phyloP scores from a whole-genome alignment of 2,329 filamentous ascomycete species.

The Nothophoma quercina region DNA sequence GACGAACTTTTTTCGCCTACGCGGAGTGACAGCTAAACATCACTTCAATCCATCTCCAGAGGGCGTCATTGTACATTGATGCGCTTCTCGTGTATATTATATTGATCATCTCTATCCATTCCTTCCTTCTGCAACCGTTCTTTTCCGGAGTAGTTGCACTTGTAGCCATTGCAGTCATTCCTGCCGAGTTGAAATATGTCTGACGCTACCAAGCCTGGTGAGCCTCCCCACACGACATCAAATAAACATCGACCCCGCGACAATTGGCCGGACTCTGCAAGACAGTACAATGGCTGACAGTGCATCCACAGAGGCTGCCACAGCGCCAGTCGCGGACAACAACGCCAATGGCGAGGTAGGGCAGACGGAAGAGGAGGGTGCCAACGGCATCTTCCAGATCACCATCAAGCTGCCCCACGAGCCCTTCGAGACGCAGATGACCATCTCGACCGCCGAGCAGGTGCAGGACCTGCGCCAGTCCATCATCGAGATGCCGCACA shows the following conservation, averaged over 20 bases:
- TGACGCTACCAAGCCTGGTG: conserved; percentile 50
- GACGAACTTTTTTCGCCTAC: conserved; percentile 17
- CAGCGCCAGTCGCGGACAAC: conserved; percentile 35
- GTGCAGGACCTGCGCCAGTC: conserved; percentile 97
- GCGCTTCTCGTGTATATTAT: conserved; percentile 41
- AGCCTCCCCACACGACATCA: conserved; percentile 29
- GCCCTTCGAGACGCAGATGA: conserved; percentile 81
- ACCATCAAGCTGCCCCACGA: conserved; percentile 83
- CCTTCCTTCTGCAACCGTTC: conserved; percentile 35
- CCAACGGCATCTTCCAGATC: conserved; percentile 67
- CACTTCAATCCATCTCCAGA: conserved; percentile 22
- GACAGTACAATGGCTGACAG: conserved; percentile 33
- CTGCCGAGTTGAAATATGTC: conserved; percentile 21
- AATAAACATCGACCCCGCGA: neutral
- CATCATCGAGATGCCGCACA: conserved; percentile 89
- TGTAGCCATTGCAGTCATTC: neutral
- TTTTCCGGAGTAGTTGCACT: conserved; percentile 12
- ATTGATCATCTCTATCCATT: conserved; percentile 26
- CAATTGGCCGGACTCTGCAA: neutral
- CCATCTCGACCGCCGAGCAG: conserved; percentile 92
- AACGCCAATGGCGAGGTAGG: conserved; percentile 29
- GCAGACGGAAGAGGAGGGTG: conserved; percentile 35
- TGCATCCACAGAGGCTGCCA: conserved; percentile 32
- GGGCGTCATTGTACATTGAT: conserved; percentile 45
- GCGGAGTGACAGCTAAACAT: conserved; percentile 6